phyloP scores from a whole-genome alignment of 306 rosid genomes.

The Begonia loranthoides region DNA sequence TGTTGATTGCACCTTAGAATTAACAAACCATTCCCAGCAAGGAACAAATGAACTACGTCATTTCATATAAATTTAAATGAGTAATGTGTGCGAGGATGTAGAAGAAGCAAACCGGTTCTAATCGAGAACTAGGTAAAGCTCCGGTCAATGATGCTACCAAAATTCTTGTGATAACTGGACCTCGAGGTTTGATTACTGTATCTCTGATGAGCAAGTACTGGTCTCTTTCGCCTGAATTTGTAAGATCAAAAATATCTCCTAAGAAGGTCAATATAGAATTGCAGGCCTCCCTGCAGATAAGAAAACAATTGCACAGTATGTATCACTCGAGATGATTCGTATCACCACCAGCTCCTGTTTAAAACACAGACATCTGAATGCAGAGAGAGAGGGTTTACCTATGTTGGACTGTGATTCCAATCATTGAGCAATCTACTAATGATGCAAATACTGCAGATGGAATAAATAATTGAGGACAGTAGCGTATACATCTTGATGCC shows the following conservation, averaged over 20 bases:
- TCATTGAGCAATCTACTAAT: constrained; percentile 87
- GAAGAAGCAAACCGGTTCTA: constrained; percentile 52
- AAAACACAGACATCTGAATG: background rate
- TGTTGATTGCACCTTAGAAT: no score
- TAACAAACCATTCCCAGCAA: no score
- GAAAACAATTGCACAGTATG: constrained; percentile 9
- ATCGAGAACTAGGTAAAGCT: constrained; percentile 88
- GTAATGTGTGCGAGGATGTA: background rate
- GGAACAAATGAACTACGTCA: no score
- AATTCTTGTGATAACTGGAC: constrained; percentile 52
- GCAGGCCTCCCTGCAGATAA: constrained; percentile 78
- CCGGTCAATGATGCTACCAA: constrained; percentile 89
- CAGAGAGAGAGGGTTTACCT: constrained; percentile 33
- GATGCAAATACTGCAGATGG: constrained; percentile 83
- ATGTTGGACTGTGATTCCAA: constrained; percentile 94
- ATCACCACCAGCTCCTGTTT: no score
- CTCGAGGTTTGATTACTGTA: constrained; percentile 68
- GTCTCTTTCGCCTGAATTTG: constrained; percentile 39
- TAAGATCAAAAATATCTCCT: constrained; percentile 79
- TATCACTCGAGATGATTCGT: background rate
- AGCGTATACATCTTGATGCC: constrained; percentile 99
- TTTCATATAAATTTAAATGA: background rate
- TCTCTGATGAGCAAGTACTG: constrained; percentile 64
- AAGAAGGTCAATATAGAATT: constrained; percentile 90
- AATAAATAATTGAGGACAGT: constrained; percentile 91